Base-by-base conservation (phyloP, 2,329 filamentous ascomycete genomes). In the Daldinia sp. region DNA sequence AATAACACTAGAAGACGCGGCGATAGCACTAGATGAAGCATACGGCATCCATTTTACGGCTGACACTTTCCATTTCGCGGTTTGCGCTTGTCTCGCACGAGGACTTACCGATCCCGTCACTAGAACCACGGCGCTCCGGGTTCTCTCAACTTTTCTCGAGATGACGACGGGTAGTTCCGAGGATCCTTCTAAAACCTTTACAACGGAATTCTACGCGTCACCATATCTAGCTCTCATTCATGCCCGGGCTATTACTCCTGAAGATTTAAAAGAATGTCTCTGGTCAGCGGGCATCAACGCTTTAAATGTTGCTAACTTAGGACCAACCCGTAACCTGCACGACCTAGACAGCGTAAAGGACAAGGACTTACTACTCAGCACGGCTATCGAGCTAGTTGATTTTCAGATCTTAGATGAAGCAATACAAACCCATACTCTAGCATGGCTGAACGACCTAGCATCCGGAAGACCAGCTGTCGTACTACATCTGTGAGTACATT, bases 21-120 rank as follows among this genome's bases (percentile, higher is more conserved):
- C 87, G 3, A 72, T 85, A 15, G 82, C 84, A 5, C 77, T 91
- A 3, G 88, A 91, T 65, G 86, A 89, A 25, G 82, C 84, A 4
- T 90, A 89, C 65, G 88, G 87, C 4, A 83, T 91, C 35, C 85
- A 87, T 65, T 91, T 91, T 70, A 85, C 81, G 29, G 73, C 77
- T 4, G 86, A 90, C 13, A 87, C 83, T 62, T 91, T 91, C 72
- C 88, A 90, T 70, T 88, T 87, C 67, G 87, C 88, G 0, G 83
- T 89, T 1, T 88, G 85, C 68, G 87, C 87, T 13, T 87, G 85
- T 65, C 77, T 91, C 3, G 83, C 87, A 2, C 83, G 88, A 39
- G 88, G 88, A 1, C 79, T 90, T 11, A 87, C 86, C 0, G 87
- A 90, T 66, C 83, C 84, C 1, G 79, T 82, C 35, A 90, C 88